Percentiles rank a stretch among this genome's conserved stretches.
phyloP scores from a whole-genome alignment of 495 filamentous ascomycete species.

The Recurvomyces mirabilis region DNA sequence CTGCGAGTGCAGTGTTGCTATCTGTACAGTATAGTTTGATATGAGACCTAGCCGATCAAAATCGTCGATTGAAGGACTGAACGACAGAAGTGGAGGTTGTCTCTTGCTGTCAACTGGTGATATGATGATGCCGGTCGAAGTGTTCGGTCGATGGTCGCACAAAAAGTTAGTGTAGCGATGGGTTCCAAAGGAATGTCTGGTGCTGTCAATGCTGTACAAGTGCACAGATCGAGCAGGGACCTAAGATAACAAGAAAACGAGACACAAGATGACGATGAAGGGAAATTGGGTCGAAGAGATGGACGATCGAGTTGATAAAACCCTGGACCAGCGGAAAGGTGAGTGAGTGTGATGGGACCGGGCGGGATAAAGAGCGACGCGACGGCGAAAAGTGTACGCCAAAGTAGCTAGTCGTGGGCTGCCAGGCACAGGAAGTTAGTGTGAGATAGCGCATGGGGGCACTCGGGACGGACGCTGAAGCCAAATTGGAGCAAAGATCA shows the following conservation, averaged over 20 bases:
- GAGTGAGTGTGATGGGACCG: conserved; percentile 3
- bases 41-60: too few relatives aligned
- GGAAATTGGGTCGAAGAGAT: conserved; percentile 10
- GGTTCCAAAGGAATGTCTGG: conserved; percentile 18
- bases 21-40: too few relatives aligned
- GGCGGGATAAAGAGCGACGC: conserved; percentile 14
- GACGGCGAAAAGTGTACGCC: conserved; percentile 2
- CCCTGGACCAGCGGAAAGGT: conserved; percentile 7
- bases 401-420: conserved; percentile 7
- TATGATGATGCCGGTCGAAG: not conserved
- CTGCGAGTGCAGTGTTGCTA: too few relatives aligned
- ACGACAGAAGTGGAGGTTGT: conserved; percentile 2
- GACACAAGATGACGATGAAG: conserved; percentile 10
- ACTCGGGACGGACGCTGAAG: conserved; percentile 14
- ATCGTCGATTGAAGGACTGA: conserved; percentile 20
- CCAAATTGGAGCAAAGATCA: not conserved
- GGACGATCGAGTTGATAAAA: conserved; percentile 18
- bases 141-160: conserved; percentile 12
- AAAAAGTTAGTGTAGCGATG: conserved; percentile 6
- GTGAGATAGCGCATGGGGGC: conserved; percentile 13
- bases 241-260: conserved; percentile 8
- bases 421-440: conserved; percentile 16
- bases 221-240: conserved; percentile 15
- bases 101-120: conserved; percentile 7
- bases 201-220: conserved; percentile 9